Percentiles rank a stretch among this genome's conserved stretches.
These are phyloP conservation scores for Schoenoplectus tabernaemontani DNA, from an alignment of 202 grass and related monocot genomes.

Conservation along the genomic window DNA sequence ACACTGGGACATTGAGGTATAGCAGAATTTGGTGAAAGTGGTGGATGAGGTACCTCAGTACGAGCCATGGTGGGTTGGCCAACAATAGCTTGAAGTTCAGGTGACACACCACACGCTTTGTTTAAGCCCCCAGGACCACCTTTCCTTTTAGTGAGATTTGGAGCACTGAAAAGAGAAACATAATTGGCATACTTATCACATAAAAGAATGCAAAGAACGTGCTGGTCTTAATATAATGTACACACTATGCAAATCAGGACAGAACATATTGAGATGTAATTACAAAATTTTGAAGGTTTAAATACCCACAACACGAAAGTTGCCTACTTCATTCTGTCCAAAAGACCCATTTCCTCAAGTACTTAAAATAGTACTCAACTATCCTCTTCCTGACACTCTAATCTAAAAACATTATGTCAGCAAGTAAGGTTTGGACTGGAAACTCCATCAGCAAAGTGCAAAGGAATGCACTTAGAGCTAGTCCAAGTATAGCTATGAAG, in stretches of 20 bases:
- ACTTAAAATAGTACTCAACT: not conserved
- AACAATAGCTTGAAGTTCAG: slow-evolving; percentile 79
- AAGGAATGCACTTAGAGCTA: not conserved
- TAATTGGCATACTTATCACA: not conserved
- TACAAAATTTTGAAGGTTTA: not conserved
- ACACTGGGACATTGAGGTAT: not conserved
- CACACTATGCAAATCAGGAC: not conserved
- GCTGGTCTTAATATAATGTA: not conserved
- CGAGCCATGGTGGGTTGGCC: slow-evolving; percentile 95
- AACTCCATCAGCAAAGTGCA: not conserved
- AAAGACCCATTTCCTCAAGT: not conserved
- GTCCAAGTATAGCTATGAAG: not conserved
- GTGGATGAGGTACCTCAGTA: slow-evolving; percentile 50
- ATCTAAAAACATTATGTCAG: not conserved
- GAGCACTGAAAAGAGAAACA: not conserved
- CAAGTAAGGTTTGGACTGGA: not conserved
- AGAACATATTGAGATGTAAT: not conserved
- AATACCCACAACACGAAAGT: not conserved
- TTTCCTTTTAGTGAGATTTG: slow-evolving; percentile 47
- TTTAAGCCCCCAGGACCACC: slow-evolving; percentile 82
- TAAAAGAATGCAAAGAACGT: not conserved
- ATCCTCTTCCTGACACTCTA: not conserved
- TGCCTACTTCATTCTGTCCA: not conserved
- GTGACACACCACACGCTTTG: slow-evolving; percentile 82
- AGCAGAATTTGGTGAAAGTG: not conserved